These are phyloP conservation scores for Omphalea diandra DNA, from an alignment of 441 rosid genomes.

Conservation along the genomic window DNA sequence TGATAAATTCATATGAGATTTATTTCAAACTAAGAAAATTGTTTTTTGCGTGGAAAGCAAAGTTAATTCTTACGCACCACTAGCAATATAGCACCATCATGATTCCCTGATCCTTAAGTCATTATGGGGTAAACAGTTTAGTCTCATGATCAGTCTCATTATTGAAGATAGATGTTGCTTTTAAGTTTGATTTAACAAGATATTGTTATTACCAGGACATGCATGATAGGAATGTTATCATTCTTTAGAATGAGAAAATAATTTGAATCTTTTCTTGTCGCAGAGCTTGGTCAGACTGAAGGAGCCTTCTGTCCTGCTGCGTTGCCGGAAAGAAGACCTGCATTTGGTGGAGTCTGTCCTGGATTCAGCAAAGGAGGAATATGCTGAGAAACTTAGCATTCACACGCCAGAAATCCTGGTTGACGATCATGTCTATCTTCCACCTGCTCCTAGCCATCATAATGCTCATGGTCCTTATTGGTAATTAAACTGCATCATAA, in stretches of 20 bases:
- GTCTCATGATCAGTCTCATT: not conserved
- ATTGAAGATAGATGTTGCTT: not conserved
- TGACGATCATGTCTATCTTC: constrained; percentile 64
- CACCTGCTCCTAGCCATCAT: constrained; percentile 76
- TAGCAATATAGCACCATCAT: not conserved
- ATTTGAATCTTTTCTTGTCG: constrained; percentile 8
- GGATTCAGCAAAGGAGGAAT: constrained; percentile 69
- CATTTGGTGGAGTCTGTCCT: constrained; percentile 67
- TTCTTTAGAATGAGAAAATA: not conserved
- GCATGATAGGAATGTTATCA: not conserved
- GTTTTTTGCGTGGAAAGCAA: not conserved
- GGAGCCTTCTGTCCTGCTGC: constrained; percentile 87
- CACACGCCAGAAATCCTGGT: constrained; percentile 75
- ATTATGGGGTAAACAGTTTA: not conserved
- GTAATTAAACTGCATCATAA: constrained; percentile 36
- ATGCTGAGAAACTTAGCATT: constrained; percentile 62
- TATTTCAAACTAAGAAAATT: not conserved
- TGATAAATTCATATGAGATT: not conserved
- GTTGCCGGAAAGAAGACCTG: constrained; percentile 78
- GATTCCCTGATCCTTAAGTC: not conserved
- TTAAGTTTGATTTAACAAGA: not conserved
- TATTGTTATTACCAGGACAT: not conserved
- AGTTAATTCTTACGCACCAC: not conserved
- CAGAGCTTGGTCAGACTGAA: constrained; percentile 88
- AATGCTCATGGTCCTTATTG: constrained; percentile 72